Evolutionary conservation across 306 rosid species (phyloP), one percentile per base, ranked within the genome.

Genomic region (Pachyrhizus erosus): DNA sequence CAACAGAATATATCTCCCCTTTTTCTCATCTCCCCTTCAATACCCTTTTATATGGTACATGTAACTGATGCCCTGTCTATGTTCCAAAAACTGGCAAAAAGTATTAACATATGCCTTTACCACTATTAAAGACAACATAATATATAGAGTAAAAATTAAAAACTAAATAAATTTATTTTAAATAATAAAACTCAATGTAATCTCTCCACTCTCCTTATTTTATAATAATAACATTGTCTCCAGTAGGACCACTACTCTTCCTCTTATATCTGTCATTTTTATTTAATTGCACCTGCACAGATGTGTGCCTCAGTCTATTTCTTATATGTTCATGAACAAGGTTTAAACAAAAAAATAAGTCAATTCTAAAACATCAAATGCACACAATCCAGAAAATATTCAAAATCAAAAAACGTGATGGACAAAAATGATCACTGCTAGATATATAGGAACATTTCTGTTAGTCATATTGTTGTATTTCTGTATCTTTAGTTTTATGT

Each of bases 161-260:
- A 42, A 62, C 42, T 13, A 45, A 27, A 29, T 8, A 42, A 33
- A 11, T 12, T 62, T 11, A 77, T 49, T 23, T 57, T 27, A 61
- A 73, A 57, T 57, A 80, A 57, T 12, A 42, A 46, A 70, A 46
- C 43, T 80, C 55, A 55, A 45, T 20, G 51, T 60, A 14, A 45
- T 71, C 31, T 20, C 52, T 71, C 42, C 54, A 72, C 18, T 54
- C 49, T 76, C 61, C 55, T 40, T 60, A 20, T 71, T 71, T 71
- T 45, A 76, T 33, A 43, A 3, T 26, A 27, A 80, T 71, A 58
- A 7, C 5, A 29, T 29, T 40, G 31, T 37, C 34, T 52, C 49
- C 55, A 40, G 40, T 52, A 51, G 62, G 77, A 75, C 52, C 72
- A 54, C 46, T n/a, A n/a, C n/a, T 66, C 12, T 54, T 66, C 48